Conservation (phyloP, 2,329 filamentous ascomycete species). For the Didymella lethalis region DNA sequence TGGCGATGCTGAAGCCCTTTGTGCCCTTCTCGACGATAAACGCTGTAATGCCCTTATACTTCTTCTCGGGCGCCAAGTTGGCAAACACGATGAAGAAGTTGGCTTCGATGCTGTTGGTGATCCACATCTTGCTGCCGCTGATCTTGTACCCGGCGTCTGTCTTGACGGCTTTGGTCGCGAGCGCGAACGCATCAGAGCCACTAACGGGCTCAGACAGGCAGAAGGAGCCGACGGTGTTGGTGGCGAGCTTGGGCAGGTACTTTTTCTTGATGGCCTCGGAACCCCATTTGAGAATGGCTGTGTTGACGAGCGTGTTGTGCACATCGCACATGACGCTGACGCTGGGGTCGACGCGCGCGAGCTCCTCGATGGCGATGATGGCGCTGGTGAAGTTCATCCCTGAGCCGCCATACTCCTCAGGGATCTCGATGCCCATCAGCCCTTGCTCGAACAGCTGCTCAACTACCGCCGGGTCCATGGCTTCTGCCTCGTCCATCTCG, state of each 20-base stretch:
- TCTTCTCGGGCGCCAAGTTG: constrained; percentile 89
- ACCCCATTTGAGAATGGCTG: constrained; percentile 85
- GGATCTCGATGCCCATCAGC: constrained; percentile 96
- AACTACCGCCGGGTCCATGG: constrained; percentile 87
- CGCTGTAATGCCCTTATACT: constrained; percentile 96
- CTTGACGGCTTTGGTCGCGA: constrained; percentile 88
- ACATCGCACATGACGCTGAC: constrained; percentile 96
- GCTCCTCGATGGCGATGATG: constrained; percentile 95
- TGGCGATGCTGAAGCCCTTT: constrained; percentile 91
- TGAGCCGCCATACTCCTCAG: constrained; percentile 93
- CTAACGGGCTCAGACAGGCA: constrained; percentile 92
- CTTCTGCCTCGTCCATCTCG: constrained; percentile 96
- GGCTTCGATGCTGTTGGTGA: constrained; percentile 95
- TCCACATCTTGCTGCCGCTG: constrained; percentile 98
- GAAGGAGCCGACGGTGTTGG: constrained; percentile 87
- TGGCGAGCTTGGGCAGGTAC: constrained; percentile 89
- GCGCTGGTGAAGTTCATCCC: constrained; percentile 99
- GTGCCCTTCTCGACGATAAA: constrained; percentile 93
- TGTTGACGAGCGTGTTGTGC: constrained; percentile 98
- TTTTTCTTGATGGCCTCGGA: constrained; percentile 79
- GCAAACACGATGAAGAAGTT: constrained; percentile 98
- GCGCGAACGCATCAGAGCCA: constrained; percentile 93
- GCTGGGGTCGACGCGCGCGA: constrained; percentile 91
- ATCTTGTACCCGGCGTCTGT: constrained; percentile 85
- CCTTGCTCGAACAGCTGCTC: constrained; percentile 97